Evolutionary conservation across 2,329 filamentous ascomycete genomes (phyloP).

Genomic region (Cladosporium phlei): DNA sequence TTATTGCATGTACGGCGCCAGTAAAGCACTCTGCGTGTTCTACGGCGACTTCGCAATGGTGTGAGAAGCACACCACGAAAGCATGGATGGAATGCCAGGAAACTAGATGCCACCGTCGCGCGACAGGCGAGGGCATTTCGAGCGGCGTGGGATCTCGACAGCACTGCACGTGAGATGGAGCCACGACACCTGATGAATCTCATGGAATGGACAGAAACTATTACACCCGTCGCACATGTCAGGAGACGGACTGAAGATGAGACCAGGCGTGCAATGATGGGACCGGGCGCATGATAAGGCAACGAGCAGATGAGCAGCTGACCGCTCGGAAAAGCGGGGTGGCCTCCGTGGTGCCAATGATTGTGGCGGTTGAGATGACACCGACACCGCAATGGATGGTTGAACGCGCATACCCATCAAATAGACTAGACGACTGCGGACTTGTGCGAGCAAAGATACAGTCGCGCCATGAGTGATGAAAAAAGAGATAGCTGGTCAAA

Average conservation of each 20-base stretch:
- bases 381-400: background rate
- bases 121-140: too few species aligned
- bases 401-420: background rate
- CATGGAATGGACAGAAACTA: background rate
- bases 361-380: constrained; percentile 9
- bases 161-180: too few species aligned
- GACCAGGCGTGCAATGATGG: background rate
- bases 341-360: constrained; percentile 2
- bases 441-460: background rate
- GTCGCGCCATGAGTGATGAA: background rate
- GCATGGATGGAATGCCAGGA: background rate
- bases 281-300: constrained; percentile 5
- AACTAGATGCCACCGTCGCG: background rate
- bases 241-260: background rate
- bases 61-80: constrained; percentile 12
- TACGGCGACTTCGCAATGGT: constrained; percentile 47
- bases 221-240: background rate
- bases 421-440: background rate
- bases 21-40: constrained; percentile 66
- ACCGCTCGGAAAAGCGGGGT: constrained; percentile 12
- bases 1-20: constrained; percentile 86
- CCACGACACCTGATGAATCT: background rate
- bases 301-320: constrained; percentile 13
- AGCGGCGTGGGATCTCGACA: too few species aligned
- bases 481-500: too few species aligned